Evolutionary conservation across 345 rosid species (phyloP).

Genomic region (Reutealis trisperma): DNA sequence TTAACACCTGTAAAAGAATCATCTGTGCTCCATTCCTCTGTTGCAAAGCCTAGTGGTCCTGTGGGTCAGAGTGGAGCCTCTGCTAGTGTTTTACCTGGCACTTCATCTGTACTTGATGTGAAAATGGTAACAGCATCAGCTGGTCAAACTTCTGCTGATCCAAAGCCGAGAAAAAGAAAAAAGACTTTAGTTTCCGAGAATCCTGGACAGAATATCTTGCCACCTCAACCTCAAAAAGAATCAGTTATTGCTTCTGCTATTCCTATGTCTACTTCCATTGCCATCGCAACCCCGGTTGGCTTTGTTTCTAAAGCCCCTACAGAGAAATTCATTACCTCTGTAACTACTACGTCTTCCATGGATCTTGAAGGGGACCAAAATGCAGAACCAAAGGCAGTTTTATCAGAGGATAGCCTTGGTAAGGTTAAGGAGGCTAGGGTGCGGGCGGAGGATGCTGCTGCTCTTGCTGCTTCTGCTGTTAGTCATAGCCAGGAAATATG

Average conservation of each 20-base stretch:
- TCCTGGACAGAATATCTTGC: constrained; percentile 43
- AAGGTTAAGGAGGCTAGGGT: constrained; percentile 67
- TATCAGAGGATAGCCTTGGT: constrained; percentile 62
- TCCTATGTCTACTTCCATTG: constrained; percentile 39
- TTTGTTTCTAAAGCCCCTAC: constrained; percentile 39
- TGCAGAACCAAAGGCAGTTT: constrained; percentile 40
- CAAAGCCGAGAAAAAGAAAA: constrained; percentile 79
- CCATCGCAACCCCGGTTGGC: constrained; percentile 41
- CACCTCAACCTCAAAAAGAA: constrained; percentile 48
- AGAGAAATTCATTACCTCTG: constrained; percentile 45
- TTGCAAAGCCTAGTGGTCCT: constrained; percentile 42
- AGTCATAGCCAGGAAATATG: constrained; percentile 66
- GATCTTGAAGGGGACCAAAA: constrained; percentile 43
- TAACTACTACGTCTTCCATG: constrained; percentile 35
- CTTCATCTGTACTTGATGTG: constrained; percentile 43
- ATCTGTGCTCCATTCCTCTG: constrained; percentile 48
- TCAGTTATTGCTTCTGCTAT: constrained; percentile 39
- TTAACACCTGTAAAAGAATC: constrained; percentile 64
- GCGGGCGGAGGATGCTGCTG: constrained; percentile 86
- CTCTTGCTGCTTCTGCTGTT: constrained; percentile 76
- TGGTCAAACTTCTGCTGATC: constrained; percentile 50
- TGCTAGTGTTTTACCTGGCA: constrained; percentile 44
- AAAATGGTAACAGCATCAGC: constrained; percentile 47
- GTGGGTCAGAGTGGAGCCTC: constrained; percentile 41
- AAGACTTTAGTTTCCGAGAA: constrained; percentile 56